Evolutionary conservation across 2,329 filamentous ascomycete species (phyloP).

Genomic region (Microdochium nivale): DNA sequence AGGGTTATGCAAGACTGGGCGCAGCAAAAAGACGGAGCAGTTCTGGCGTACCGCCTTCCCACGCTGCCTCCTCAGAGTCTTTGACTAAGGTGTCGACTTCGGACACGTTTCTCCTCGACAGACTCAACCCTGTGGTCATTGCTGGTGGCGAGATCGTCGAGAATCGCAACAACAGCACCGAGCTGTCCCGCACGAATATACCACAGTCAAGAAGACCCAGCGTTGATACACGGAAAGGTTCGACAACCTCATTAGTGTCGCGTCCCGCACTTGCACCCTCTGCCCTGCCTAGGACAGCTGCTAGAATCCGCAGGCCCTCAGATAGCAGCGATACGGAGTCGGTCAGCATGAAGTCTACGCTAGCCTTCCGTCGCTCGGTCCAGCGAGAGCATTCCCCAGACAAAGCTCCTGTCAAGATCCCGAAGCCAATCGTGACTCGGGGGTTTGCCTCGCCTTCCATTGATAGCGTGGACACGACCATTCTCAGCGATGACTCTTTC

Average conservation of each 20-base stretch:
- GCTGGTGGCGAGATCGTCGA: conserved; percentile 54
- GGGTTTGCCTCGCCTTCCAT: conserved; percentile 36
- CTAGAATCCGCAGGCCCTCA: conserved; percentile 34
- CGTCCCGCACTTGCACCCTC: conserved; percentile 45
- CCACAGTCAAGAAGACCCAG: conserved; percentile 28
- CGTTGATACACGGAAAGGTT: conserved; percentile 31
- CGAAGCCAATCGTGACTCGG: conserved; percentile 42
- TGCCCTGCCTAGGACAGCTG: conserved; percentile 31
- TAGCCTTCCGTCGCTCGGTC: conserved; percentile 47
- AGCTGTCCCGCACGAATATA: conserved; percentile 40
- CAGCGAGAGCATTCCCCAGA: conserved; percentile 40
- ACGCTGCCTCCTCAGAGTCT: conserved; percentile 45
- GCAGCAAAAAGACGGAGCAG: conserved; percentile 54
- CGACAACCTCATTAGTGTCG: conserved; percentile 30
- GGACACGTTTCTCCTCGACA: conserved; percentile 51
- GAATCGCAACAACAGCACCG: conserved; percentile 46
- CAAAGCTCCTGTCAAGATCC: conserved; percentile 34
- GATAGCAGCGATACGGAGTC: conserved; percentile 49
- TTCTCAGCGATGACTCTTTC: conserved; percentile 47
- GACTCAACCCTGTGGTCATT: conserved; percentile 59
- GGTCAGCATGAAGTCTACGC: conserved; percentile 35
- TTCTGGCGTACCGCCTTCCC: conserved; percentile 35
- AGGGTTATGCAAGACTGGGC: conserved; percentile 67
- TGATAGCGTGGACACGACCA: conserved; percentile 47
- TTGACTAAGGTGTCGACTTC: conserved; percentile 30